Evolutionary conservation across 2,329 filamentous ascomycete species (phyloP).

Genomic region (Geoglossum cookeanum): DNA sequence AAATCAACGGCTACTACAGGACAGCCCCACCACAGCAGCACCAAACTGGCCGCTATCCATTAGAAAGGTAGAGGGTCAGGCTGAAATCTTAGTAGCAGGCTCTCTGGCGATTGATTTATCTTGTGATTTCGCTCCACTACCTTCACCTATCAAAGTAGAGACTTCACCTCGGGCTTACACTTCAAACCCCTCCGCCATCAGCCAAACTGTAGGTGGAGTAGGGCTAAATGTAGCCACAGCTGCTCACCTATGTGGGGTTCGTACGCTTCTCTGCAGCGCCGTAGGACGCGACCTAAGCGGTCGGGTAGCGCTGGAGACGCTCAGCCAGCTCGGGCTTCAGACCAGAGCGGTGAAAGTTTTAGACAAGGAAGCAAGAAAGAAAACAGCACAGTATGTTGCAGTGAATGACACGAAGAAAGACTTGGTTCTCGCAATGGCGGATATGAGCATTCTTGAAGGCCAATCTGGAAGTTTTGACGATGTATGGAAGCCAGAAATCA

Average conservation of each 20-base stretch:
- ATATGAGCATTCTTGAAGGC: slow-evolving; percentile 64
- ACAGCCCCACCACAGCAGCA: neutral
- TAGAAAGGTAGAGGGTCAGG: slow-evolving; percentile 10
- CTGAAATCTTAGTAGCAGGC: slow-evolving; percentile 73
- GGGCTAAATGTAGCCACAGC: slow-evolving; percentile 83
- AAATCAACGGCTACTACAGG: neutral
- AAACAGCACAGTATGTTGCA: slow-evolving; percentile 82
- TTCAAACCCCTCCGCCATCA: slow-evolving; percentile 69
- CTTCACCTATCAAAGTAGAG: neutral
- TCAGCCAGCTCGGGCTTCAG: slow-evolving; percentile 45
- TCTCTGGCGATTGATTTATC: slow-evolving; percentile 74
- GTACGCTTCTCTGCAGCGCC: slow-evolving; percentile 58
- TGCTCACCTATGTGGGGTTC: slow-evolving; percentile 46
- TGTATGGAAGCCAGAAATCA: slow-evolving; percentile 44
- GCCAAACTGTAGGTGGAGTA: slow-evolving; percentile 73
- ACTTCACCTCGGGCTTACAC: slow-evolving; percentile 42
- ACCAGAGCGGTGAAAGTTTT: slow-evolving; percentile 42
- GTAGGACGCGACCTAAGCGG: slow-evolving; percentile 68
- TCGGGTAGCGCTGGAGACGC: slow-evolving; percentile 45
- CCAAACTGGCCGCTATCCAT: neutral
- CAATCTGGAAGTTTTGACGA: slow-evolving; percentile 20
- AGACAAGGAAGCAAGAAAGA: slow-evolving; percentile 28
- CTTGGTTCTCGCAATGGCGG: slow-evolving; percentile 82
- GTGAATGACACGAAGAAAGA: slow-evolving; percentile 72
- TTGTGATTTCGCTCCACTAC: slow-evolving; percentile 50